phyloP scores from a whole-genome alignment of 2,329 filamentous ascomycete species.

The Fusarium sp. region DNA sequence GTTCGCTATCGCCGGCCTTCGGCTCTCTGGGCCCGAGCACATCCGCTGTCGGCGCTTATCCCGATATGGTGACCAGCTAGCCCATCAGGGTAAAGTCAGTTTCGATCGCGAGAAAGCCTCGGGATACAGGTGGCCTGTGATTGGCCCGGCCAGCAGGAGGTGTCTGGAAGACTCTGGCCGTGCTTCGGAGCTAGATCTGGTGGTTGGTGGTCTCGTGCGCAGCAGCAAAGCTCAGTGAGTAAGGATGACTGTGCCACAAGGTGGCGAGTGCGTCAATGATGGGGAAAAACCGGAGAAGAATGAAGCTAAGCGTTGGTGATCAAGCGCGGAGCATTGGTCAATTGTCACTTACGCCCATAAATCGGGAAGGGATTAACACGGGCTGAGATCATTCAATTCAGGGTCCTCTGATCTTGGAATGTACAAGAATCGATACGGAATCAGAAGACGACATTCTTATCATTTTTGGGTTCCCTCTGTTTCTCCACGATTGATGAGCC shows the following conservation, averaged over 20 bases:
- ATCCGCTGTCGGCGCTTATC: slow-evolving; percentile 28
- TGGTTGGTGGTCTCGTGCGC: slow-evolving; percentile 38
- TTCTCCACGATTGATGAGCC: slow-evolving; percentile 9
- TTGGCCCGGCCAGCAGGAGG: slow-evolving; percentile 50
- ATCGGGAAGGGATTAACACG: slow-evolving; percentile 45
- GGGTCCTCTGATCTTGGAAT: slow-evolving; percentile 37
- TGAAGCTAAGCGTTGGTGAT: slow-evolving; percentile 39
- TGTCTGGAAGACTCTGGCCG: neutral
- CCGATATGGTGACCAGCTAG: slow-evolving; percentile 24
- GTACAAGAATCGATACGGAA: slow-evolving; percentile 35
- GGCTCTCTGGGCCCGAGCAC: slow-evolving; percentile 44
- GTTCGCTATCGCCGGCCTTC: slow-evolving; percentile 50
- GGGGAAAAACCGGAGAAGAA: slow-evolving; percentile 45
- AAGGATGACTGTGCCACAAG: slow-evolving; percentile 44
- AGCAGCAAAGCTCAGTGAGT: neutral
- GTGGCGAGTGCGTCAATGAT: slow-evolving; percentile 48
- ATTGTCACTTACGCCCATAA: slow-evolving; percentile 12
- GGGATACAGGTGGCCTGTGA: slow-evolving; percentile 38
- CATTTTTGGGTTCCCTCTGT: neutral
- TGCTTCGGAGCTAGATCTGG: slow-evolving; percentile 16
- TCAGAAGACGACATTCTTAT: slow-evolving; percentile 1
- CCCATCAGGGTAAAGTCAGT: slow-evolving; percentile 21
- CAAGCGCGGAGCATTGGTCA: slow-evolving; percentile 36
- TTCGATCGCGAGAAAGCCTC: slow-evolving; percentile 52
- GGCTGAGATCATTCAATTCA: slow-evolving; percentile 27